phyloP scores from a whole-genome alignment of 2,329 filamentous ascomycete genomes.

The Raffaelea ambrosiae region DNA sequence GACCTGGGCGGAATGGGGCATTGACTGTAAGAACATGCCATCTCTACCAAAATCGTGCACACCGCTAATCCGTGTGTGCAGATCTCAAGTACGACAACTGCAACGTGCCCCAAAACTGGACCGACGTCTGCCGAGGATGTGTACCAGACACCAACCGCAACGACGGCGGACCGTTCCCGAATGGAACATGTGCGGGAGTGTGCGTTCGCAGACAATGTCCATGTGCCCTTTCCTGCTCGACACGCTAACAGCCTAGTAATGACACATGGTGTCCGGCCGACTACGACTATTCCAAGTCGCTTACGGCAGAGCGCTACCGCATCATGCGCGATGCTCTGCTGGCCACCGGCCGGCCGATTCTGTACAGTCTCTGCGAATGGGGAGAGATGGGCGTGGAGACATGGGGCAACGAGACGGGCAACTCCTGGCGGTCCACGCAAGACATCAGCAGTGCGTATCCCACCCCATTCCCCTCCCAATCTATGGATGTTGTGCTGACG shows the following conservation, averaged over 20 bases:
- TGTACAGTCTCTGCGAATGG: constrained; percentile 39
- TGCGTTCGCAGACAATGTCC: too few relatives aligned
- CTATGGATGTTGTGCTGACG: too few relatives aligned
- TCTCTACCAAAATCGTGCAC: too few relatives aligned
- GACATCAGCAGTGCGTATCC: constrained; percentile 15
- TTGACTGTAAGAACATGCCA: constrained; percentile 36
- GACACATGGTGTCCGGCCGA: constrained; percentile 20
- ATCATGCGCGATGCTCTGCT: constrained; percentile 35
- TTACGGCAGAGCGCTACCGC: constrained; percentile 31
- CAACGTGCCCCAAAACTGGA: constrained; percentile 10
- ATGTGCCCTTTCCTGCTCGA: too few relatives aligned
- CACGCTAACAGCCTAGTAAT: too few relatives aligned
- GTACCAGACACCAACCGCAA: constrained; percentile 2
- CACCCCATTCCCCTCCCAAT: too few relatives aligned
- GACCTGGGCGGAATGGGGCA: constrained; percentile 48
- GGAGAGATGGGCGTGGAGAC: constrained; percentile 30
- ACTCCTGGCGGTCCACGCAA: constrained; percentile 27
- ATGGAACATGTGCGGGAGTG: not conserved
- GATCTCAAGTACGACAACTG: constrained; percentile 53
- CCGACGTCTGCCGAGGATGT: constrained; percentile 5
- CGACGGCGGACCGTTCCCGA: not conserved
- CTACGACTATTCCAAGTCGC: constrained; percentile 37
- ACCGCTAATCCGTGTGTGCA: constrained; percentile 10
- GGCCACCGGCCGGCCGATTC: constrained; percentile 27
- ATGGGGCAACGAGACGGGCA: constrained; percentile 35